phyloP scores from a whole-genome alignment of 169 alveolate genomes.

The Cystoisospora suis region DNA sequence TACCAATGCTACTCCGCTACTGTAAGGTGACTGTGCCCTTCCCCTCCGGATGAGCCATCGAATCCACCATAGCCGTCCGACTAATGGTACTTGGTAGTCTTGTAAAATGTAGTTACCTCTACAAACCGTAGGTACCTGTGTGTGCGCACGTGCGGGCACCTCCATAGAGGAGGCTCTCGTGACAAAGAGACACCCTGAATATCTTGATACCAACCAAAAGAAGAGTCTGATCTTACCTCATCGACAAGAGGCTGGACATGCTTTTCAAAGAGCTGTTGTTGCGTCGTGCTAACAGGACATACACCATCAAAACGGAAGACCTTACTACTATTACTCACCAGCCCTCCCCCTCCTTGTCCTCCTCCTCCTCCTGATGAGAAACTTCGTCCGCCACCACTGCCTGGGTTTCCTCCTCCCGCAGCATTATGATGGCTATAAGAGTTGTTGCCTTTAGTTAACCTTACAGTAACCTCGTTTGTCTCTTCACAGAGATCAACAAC shows the following conservation, averaged over 20 bases:
- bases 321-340: conserved; percentile 57
- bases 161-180: background rate
- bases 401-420: no score
- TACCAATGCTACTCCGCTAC: no score
- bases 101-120: no score
- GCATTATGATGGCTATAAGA: background rate
- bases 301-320: conserved; percentile 78
- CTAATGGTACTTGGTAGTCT: no score
- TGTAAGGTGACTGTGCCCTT: no score
- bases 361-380: background rate
- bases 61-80: no score
- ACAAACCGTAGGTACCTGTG: no score
- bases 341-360: background rate
- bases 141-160: no score
- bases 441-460: conserved; percentile 18
- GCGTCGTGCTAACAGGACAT: conserved; percentile 72
- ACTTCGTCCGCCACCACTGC: no score
- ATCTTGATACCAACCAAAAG: no score
- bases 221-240: conserved; percentile 72
- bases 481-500: conserved; percentile 24
- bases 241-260: conserved; percentile 85
- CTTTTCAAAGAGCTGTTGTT: conserved; percentile 70
- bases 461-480: conserved; percentile 29
- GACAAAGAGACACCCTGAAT: background rate
- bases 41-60: no score